Conservation (phyloP, 345 rosid species). For the Citrus australasica region DNA sequence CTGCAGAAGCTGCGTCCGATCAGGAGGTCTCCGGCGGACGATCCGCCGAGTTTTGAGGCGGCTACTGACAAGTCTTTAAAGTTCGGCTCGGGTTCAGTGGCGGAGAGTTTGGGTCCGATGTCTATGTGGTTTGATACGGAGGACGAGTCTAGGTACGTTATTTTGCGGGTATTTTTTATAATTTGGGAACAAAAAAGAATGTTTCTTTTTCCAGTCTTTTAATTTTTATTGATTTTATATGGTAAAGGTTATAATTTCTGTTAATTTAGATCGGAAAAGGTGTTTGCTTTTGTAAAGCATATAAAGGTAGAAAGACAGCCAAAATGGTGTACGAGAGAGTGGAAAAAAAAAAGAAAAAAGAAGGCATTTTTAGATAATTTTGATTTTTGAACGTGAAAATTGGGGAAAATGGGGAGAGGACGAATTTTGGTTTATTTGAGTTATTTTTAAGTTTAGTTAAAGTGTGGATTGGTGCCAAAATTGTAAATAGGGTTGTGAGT, state of each 20-base stretch:
- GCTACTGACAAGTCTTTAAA: background rate
- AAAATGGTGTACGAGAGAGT: background rate
- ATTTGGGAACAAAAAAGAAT: too few species aligned
- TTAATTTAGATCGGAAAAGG: background rate
- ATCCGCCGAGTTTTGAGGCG: background rate
- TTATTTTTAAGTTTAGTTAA: background rate
- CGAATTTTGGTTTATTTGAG: background rate
- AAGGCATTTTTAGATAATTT: background rate
- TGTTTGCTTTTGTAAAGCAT: background rate
- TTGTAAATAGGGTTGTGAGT: background rate
- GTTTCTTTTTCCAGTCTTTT: too few species aligned
- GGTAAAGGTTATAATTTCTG: background rate
- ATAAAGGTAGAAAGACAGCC: background rate
- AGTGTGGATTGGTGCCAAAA: background rate
- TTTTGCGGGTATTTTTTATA: background rate
- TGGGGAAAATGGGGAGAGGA: background rate
- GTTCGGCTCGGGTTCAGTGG: background rate
- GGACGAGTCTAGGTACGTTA: constrained; percentile 7
- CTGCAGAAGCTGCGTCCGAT: constrained; percentile 17
- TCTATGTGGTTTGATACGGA: background rate
- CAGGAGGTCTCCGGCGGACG: constrained; percentile 8
- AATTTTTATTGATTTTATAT: too few species aligned
- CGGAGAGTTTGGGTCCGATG: background rate
- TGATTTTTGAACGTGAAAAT: background rate
- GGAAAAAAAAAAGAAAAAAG: too few species aligned